Base-by-base conservation (phyloP, 495 filamentous ascomycete species). In the Ascobolus immersus region DNA sequence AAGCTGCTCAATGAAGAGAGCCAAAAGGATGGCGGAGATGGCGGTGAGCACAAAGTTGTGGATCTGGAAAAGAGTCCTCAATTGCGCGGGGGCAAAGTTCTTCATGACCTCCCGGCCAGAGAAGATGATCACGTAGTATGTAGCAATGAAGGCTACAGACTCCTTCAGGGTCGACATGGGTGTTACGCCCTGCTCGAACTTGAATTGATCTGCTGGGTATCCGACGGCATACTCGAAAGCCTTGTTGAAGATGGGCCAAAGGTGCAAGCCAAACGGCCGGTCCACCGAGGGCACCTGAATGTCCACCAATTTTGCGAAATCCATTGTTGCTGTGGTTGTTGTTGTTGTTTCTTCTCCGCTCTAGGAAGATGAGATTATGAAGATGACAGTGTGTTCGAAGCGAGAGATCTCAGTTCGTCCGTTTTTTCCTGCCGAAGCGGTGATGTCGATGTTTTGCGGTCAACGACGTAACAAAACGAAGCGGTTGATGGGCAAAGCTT, bases 161-260 rank as follows among this genome's bases (percentile, higher is more conserved):
- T 69, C 62, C 44, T 64, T 67, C 38, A 79, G 45, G 11, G 73
- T 78, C 31, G 72, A 71, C 59, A 81, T 64, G 36, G 71, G 71
- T 18, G 70, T 78, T 38, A 55, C 50, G 40, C 67, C 69, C n/a
- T 65, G 56, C 39, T 58, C 52, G 55, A 81, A 77, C 33, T 58
- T 55, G 49, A 79, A 76, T 37, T 77, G 67, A 31, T 73, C 62
- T 32, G 75, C 67, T 33, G 66, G 60, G 49, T 70, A 75, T 40
- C 82, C 84, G 34, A 61, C 63, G 29, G 77, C 64, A 22, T 53
- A 48, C 51, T 72, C 68, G 55, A 73, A 93, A 45, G 63, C 69
- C 56, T 77, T 69, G 57, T 71, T 72, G 65, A 94, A 96, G 56
- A 86, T 66, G 38, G 86, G 84, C 86, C 86, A 96, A 55, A 94